Evolutionary conservation across 306 rosid species (phyloP), one percentile per base, ranked within the genome.

Genomic region (Begonia loranthoides): DNA sequence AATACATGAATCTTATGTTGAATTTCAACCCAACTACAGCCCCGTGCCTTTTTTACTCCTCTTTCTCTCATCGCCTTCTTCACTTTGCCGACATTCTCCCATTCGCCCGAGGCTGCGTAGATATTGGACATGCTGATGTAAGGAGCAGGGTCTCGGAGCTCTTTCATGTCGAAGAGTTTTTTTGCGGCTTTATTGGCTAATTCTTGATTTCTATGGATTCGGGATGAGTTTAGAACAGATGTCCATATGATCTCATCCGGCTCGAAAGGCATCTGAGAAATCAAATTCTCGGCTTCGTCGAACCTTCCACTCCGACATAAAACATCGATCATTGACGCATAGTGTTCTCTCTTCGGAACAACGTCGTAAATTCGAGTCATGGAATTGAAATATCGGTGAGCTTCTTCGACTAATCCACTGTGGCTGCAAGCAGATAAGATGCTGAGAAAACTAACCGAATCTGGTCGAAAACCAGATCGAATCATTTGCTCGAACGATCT

Each of bases 171-270:
- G 64, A 90, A 90, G 50, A 86, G 90, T 48, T 55, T 65, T 33
- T 61, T 73, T 34, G 99, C 92, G 54, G 87, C 94, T 62, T 68
- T 78, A 70, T 69, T 74, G 49, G 94, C 94, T 69, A 90, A 41
- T 51, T 72, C 79, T 13, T 72, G 90, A 60, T 90, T 86, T 70
- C 78, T 90, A 62, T 86, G 86, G 64, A 86, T 90, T 73, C 79
- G 75, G 54, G 95, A 85, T 12, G 97, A 73, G 59, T 80, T 90
- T 47, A 90, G 84, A 52, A 90, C 63, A 0, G 94, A 85, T 39
- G 95, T 63, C 95, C 97, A 82, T 57, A 78, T 82, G 62, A 85
- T 65, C 75, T 82, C 95, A 51, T 79, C 95, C 0, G 95, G 83
- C 59, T 85, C 79, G 54, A 82, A 76, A 2, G 95, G 92, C 94